Conservation (phyloP, 179 eudicot species). For the Silene coronaria region DNA sequence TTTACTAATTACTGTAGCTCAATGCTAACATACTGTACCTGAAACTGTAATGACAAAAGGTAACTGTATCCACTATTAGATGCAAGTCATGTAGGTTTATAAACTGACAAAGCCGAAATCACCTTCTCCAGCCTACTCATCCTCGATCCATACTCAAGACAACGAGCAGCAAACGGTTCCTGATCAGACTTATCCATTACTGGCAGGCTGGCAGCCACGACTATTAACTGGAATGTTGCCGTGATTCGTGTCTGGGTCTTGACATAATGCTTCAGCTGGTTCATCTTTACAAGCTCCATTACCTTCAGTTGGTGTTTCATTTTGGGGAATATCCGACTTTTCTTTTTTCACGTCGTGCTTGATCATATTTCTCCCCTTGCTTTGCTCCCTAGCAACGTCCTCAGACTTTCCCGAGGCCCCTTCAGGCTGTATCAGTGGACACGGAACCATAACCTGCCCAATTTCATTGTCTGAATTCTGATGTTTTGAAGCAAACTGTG, state of each 20-base stretch:
- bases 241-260: background rate
- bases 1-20: no score
- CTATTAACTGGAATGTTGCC: background rate
- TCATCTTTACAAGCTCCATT: background rate
- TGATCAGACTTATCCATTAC: background rate
- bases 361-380: no score
- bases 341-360: no score
- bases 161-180: background rate
- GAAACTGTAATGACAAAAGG: background rate
- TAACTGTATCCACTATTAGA: background rate
- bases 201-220: no score
- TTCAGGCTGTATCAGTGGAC: background rate
- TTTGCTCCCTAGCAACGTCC: no score
- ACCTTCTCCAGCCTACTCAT: constrained; percentile 11
- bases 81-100: background rate
- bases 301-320: background rate
- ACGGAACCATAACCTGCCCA: background rate
- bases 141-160: constrained; percentile 12
- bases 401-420: no score
- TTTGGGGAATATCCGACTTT: no score
- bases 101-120: background rate
- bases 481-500: background rate
- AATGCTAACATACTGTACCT: background rate
- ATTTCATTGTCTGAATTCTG: background rate
- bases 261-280: background rate